These are phyloP conservation scores for barley (Hordeum vulgare) DNA, from an alignment of 176 grass and related monocot species.

Conservation along the genomic window DNA sequence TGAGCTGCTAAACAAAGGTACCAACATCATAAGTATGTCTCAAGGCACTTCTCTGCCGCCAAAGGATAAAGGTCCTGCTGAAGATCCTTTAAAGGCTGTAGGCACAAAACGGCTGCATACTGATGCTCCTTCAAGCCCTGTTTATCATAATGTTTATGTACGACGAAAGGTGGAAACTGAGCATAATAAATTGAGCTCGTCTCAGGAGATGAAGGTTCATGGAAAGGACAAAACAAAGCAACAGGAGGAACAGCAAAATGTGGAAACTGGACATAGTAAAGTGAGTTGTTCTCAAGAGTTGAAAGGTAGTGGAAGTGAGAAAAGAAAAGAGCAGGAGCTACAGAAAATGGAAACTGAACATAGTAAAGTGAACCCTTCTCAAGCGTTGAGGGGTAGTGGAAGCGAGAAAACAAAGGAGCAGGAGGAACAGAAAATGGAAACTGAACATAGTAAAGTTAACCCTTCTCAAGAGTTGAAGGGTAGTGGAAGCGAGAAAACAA, in stretches of 20 bases:
- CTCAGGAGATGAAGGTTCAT: conserved; percentile 41
- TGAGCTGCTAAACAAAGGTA: conserved; percentile 38
- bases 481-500: conserved; percentile 16
- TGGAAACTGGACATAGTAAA: conserved; percentile 56
- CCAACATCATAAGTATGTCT: conserved; percentile 34
- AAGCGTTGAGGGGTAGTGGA: too few species aligned
- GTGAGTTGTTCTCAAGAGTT: conserved; percentile 38
- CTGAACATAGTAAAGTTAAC: too few species aligned
- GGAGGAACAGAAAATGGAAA: background rate
- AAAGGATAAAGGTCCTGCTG: conserved; percentile 39
- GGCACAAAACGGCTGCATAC: conserved; percentile 33
- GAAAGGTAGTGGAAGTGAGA: conserved; percentile 26
- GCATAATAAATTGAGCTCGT: conserved; percentile 46
- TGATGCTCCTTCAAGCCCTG: conserved; percentile 47
- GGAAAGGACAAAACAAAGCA: conserved; percentile 30
- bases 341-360: background rate
- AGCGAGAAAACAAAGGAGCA: too few species aligned
- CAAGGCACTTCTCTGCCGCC: conserved; percentile 23
- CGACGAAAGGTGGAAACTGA: conserved; percentile 60
- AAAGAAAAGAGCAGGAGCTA: conserved; percentile 26
- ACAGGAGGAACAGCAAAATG: conserved; percentile 25
- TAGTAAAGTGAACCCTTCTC: too few species aligned
- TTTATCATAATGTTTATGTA: conserved; percentile 69
- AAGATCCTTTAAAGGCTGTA: conserved; percentile 33
- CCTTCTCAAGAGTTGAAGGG: background rate